phyloP scores from a whole-genome alignment of 148 eudicot species.

The Rhododendron ovatum region DNA sequence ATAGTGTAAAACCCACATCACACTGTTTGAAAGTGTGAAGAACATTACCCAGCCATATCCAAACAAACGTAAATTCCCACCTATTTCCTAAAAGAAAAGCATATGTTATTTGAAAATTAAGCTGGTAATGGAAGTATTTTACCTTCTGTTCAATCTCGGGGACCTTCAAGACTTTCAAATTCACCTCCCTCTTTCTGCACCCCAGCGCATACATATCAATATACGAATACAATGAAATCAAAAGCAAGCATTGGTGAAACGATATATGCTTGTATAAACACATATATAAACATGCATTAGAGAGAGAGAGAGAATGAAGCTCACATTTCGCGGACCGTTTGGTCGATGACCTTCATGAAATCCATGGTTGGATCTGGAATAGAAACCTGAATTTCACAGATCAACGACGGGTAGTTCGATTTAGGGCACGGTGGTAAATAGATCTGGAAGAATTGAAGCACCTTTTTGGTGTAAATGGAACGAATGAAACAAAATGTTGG shows the following conservation, averaged over 20 bases:
- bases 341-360: constrained; percentile 97
- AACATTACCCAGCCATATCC: background rate
- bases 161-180: constrained; percentile 98
- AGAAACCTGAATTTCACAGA: constrained; percentile 1
- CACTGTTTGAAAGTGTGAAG: background rate
- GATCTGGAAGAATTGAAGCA: constrained; percentile 13
- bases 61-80: background rate
- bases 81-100: background rate
- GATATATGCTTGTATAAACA: too few relatives aligned
- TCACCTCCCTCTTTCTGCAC: constrained; percentile 90
- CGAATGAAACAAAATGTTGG: background rate
- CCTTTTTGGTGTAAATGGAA: background rate
- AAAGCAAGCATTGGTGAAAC: background rate
- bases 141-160: constrained; percentile 99
- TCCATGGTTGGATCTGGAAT: constrained; percentile 55
- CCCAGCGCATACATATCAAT: background rate
- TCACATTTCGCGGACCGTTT: constrained; percentile 94
- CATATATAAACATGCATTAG: too few relatives aligned
- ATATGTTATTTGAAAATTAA: background rate
- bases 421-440: background rate
- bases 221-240: background rate
- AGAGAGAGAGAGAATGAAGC: background rate
- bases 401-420: background rate
- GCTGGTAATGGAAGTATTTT: background rate
- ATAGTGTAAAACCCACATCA: background rate